Evolutionary conservation across 306 rosid genomes (phyloP).

Genomic region (Calophaca sinica): DNA sequence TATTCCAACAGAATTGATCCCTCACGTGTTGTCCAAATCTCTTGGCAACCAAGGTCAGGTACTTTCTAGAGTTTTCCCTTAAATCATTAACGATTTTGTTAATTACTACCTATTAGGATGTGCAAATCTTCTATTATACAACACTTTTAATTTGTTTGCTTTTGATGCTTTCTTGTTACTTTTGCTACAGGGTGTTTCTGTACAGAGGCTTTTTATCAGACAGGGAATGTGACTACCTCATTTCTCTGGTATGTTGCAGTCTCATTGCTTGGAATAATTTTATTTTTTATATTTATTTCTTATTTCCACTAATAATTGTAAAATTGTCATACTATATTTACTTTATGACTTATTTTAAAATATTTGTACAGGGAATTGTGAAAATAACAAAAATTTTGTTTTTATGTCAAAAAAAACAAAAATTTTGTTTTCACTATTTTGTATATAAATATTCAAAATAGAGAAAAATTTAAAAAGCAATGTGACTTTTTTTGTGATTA

Average conservation of each 20-base stretch:
- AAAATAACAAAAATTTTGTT: not conserved
- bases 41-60: slow-evolving; percentile 99
- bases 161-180: slow-evolving; percentile 38
- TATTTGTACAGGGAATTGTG: not conserved
- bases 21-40: slow-evolving; percentile 76
- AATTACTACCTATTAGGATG: not conserved
- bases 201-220: slow-evolving; percentile 69
- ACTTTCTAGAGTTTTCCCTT: slow-evolving; percentile 52
- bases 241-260: slow-evolving; percentile 64
- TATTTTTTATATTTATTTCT: not conserved
- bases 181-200: slow-evolving; percentile 70
- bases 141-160: slow-evolving; percentile 1
- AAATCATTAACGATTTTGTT: slow-evolving; percentile 3
- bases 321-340: not conserved
- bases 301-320: not conserved
- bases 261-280: not conserved
- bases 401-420: no score
- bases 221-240: slow-evolving; percentile 81
- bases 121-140: not conserved
- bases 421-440: no score
- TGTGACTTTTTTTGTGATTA: not conserved
- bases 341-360: not conserved
- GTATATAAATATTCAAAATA: not conserved
- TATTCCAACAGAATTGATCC: slow-evolving; percentile 67
- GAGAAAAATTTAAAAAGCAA: not conserved